Percentiles rank a stretch among this genome's conserved stretches.
Conservation (phyloP, 768 basidiomycete genomes). For the Lenzites betulinus region DNA sequence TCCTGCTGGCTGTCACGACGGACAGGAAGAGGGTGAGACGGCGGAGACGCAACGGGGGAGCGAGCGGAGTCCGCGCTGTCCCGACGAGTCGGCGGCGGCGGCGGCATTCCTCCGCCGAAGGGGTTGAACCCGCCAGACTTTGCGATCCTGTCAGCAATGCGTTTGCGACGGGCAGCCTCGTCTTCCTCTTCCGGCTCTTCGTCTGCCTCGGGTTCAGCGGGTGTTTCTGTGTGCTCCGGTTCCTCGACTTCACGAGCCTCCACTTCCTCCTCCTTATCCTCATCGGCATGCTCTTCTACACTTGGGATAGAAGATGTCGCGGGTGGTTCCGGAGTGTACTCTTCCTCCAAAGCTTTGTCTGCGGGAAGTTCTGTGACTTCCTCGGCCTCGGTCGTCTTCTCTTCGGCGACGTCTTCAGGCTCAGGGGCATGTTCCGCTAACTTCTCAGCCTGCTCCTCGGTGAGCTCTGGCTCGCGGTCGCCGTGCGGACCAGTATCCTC, state of each 20-base stretch:
- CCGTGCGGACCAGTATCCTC: conserved; percentile 20
- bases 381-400: neutral
- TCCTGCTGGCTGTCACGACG: conserved; percentile 19
- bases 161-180: conserved; percentile 54
- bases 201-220: neutral
- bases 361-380: neutral
- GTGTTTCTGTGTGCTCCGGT: neutral
- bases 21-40: conserved; percentile 16
- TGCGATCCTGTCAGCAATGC: conserved; percentile 59
- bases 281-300: neutral
- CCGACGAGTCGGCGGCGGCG: conserved; percentile 16
- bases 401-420: neutral
- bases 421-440: conserved; percentile 1
- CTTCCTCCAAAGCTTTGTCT: neutral
- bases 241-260: neutral
- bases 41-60: conserved; percentile 1
- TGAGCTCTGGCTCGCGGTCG: conserved; percentile 19
- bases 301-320: neutral
- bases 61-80: conserved; percentile 27
- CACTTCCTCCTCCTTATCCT: neutral
- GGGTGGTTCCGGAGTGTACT: neutral
- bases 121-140: conserved; percentile 67
- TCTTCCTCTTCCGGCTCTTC: conserved; percentile 44
- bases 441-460: conserved; percentile 14
- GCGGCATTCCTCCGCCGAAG: conserved; percentile 37